phyloP scores from a whole-genome alignment of 768 basidiomycete species.

The Auriscalpium orientale region DNA sequence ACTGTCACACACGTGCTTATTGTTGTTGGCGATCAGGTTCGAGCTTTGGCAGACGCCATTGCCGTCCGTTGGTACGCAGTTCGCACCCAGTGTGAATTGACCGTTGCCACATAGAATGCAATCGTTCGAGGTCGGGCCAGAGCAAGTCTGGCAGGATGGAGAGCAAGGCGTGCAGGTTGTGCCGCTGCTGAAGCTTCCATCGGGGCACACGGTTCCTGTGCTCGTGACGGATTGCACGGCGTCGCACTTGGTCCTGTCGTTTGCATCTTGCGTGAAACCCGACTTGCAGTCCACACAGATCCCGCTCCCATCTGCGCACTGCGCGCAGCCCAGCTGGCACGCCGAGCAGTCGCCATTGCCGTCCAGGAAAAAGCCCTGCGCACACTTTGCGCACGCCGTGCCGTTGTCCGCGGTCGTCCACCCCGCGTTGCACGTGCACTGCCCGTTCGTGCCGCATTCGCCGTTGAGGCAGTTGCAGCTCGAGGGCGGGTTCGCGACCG shows the following conservation, averaged over 20 bases:
- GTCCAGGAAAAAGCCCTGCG: constrained; percentile 65
- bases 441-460: constrained; percentile 55
- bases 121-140: constrained; percentile 55
- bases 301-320: constrained; percentile 62
- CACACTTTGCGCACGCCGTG: constrained; percentile 70
- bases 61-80: constrained; percentile 56
- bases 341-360: constrained; percentile 66
- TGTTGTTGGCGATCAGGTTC: constrained; percentile 68
- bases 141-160: constrained; percentile 63
- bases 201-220: constrained; percentile 51
- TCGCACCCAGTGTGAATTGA: constrained; percentile 55
- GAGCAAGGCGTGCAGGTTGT: constrained; percentile 53
- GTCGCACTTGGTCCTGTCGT: constrained; percentile 61
- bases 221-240: constrained; percentile 42
- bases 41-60: constrained; percentile 71
- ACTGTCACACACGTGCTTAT: constrained; percentile 82
- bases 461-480: constrained; percentile 83
- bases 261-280: constrained; percentile 62
- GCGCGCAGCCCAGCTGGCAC: constrained; percentile 64
- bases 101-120: constrained; percentile 65
- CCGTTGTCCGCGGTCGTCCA: constrained; percentile 68
- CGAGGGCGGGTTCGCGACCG: constrained; percentile 44
- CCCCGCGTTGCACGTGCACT: constrained; percentile 71
- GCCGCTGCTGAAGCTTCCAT: constrained; percentile 55
- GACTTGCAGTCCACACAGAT: constrained; percentile 64